Conservation (phyloP, 2,329 filamentous ascomycete genomes). For the Tolypocladium inflatum region DNA sequence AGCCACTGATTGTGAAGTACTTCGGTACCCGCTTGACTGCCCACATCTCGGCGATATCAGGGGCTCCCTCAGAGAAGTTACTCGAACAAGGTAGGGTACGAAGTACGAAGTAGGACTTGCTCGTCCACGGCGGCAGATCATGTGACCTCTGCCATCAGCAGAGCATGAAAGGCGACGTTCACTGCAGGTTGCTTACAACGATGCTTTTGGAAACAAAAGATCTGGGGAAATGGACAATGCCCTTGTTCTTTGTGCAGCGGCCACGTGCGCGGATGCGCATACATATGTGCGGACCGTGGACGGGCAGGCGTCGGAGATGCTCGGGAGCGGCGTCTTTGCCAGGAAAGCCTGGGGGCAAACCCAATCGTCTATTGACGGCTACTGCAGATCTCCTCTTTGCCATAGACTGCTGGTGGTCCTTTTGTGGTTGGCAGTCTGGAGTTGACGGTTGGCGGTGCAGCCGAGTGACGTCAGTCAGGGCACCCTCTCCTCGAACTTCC, state of each 20-base stretch:
- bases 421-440: background rate
- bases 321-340: too few relatives aligned
- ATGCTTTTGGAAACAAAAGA: background rate
- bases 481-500: background rate
- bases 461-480: background rate
- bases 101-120: background rate
- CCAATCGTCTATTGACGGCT: background rate
- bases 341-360: background rate
- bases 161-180: background rate
- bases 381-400: background rate
- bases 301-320: too few relatives aligned
- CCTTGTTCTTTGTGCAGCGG: background rate
- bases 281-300: too few relatives aligned
- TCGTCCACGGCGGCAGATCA: background rate
- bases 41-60: background rate
- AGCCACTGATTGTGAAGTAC: too few relatives aligned
- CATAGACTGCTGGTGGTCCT: background rate
- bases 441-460: background rate
- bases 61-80: background rate
- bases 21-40: too few relatives aligned
- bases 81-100: too few relatives aligned
- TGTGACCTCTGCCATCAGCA: background rate
- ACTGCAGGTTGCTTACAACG: background rate
- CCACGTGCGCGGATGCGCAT: too few relatives aligned
- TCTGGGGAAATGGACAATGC: background rate